phyloP scores from a whole-genome alignment of 768 basidiomycete species.

The Kwoniella newhampshirensis region DNA sequence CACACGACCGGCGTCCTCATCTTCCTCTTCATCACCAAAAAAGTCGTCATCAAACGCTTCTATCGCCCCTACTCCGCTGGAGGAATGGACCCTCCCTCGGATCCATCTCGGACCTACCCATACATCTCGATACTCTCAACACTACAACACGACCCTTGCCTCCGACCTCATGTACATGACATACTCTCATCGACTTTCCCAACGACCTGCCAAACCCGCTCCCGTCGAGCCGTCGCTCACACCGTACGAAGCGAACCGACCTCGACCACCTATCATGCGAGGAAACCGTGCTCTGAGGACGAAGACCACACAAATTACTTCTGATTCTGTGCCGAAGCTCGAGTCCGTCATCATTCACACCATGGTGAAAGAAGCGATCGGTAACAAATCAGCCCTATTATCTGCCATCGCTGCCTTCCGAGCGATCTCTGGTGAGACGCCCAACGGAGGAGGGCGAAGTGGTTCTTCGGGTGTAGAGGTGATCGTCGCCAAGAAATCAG shows the following conservation, averaged over 20 bases:
- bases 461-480: conserved; percentile 76
- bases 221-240: conserved; percentile 54
- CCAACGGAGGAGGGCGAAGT: conserved; percentile 69
- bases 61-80: conserved; percentile 7
- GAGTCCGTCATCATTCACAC: conserved; percentile 83
- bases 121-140: conserved; percentile 68
- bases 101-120: conserved; percentile 54
- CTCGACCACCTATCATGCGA: conserved; percentile 65
- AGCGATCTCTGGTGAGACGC: conserved; percentile 79
- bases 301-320: conserved; percentile 61
- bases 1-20: conserved; percentile 16
- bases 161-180: conserved; percentile 94
- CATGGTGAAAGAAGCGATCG: conserved; percentile 76
- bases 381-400: conserved; percentile 70
- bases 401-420: conserved; percentile 84
- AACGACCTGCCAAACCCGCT: conserved; percentile 54
- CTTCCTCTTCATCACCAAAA: conserved; percentile 3
- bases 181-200: conserved; percentile 65
- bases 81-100: conserved; percentile 17
- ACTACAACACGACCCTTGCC: conserved; percentile 77
- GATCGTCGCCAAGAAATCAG: conserved; percentile 56
- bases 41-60: background rate
- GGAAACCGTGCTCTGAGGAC: conserved; percentile 63
- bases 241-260: conserved; percentile 79
- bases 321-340: conserved; percentile 70